Evolutionary conservation across 371 early-diverging fungal species (phyloP).

Genomic region (Lichtheimia corymbifera): DNA sequence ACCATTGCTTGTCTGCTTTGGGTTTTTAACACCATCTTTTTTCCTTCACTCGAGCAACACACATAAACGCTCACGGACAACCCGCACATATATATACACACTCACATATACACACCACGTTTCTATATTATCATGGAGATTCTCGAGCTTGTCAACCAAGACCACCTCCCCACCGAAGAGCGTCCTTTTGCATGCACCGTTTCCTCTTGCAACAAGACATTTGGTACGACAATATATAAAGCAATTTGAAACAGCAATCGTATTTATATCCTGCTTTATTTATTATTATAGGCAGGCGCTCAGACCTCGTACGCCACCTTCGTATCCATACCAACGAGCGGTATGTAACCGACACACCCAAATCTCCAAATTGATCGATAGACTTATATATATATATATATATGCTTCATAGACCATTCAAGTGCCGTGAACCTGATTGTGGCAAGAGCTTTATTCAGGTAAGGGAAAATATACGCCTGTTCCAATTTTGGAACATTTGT

Average conservation of each 20-base stretch:
- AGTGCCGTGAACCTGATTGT: constrained; percentile 64
- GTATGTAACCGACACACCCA: constrained; percentile 14
- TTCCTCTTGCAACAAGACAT: constrained; percentile 14
- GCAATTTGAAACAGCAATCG: neutral
- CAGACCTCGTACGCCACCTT: constrained; percentile 74
- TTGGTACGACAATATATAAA: neutral
- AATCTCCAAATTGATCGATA: neutral
- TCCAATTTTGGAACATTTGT: no score
- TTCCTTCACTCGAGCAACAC: neutral
- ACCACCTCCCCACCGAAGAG: constrained; percentile 13
- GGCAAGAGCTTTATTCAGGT: constrained; percentile 73
- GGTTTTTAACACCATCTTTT: neutral
- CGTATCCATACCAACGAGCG: constrained; percentile 78
- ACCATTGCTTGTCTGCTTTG: neutral
- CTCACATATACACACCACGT: neutral
- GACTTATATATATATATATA: neutral
- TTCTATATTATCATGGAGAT: constrained; percentile 13
- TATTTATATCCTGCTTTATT: no score
- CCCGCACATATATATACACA: neutral
- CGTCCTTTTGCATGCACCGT: constrained; percentile 20
- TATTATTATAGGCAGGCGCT: constrained; percentile 38
- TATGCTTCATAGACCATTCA: constrained; percentile 58
- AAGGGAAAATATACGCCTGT: neutral
- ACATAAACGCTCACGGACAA: neutral
- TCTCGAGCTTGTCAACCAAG: constrained; percentile 19